Percentiles rank a stretch among this genome's conserved stretches.
Conservation (phyloP, 148 eudicot genomes). For the Drosera capensis region DNA sequence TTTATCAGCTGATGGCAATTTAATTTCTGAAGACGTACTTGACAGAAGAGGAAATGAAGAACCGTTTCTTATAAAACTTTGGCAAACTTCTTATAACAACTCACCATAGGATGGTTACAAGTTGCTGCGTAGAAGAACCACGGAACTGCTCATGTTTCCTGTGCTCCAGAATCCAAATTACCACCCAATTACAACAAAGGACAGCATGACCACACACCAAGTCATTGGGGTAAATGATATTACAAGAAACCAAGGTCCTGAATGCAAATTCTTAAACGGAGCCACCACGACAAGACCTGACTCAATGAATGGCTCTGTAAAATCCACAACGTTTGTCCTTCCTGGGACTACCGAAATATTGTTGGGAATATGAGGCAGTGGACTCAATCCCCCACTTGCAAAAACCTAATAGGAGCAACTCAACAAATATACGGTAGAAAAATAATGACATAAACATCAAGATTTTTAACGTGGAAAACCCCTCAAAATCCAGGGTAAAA, state of each 20-base stretch:
- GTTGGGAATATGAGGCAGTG: no score
- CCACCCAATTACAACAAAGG: constrained; percentile 55
- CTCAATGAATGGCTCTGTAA: constrained; percentile 72
- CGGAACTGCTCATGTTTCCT: constrained; percentile 78
- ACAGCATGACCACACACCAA: constrained; percentile 75
- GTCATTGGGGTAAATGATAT: constrained; percentile 62
- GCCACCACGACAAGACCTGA: constrained; percentile 89
- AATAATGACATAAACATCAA: no score
- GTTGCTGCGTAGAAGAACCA: constrained; percentile 66
- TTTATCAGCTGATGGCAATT: no score
- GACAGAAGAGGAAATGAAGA: no score
- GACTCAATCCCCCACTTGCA: no score
- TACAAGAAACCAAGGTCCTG: constrained; percentile 80
- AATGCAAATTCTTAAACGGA: constrained; percentile 46
- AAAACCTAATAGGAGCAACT: no score
- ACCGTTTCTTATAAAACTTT: no score
- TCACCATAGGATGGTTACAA: constrained; percentile 82
- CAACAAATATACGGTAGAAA: no score
- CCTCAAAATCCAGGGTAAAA: no score
- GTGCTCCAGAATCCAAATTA: constrained; percentile 95
- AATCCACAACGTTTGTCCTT: constrained; percentile 75
- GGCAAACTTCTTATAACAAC: constrained; percentile 8
- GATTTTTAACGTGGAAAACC: no score
- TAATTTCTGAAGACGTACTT: no score
- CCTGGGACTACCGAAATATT: constrained; percentile 70